Conservation (phyloP, 495 filamentous ascomycete genomes). For the Aspergillus ellipticus region DNA sequence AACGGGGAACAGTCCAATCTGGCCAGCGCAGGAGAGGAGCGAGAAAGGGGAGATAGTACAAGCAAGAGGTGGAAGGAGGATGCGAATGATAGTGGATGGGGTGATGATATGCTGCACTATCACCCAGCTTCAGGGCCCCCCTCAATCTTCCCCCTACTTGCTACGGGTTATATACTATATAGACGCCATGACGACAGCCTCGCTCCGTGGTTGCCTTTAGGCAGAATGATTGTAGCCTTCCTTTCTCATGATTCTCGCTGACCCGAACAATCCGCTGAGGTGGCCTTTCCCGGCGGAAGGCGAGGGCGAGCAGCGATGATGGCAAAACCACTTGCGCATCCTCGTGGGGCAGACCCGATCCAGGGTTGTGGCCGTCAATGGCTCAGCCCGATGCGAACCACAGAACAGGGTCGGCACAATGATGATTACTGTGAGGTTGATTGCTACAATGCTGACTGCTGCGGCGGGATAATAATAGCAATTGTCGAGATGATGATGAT, state of each 20-base stretch:
- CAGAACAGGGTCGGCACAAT: no score
- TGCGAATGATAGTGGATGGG: neutral
- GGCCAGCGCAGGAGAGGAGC: neutral
- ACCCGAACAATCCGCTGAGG: conserved; percentile 9
- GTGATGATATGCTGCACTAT: no score
- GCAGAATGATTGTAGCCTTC: conserved; percentile 16
- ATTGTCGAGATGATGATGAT: neutral
- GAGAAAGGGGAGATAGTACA: neutral
- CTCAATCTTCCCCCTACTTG: neutral
- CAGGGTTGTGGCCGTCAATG: conserved; percentile 15
- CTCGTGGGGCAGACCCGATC: conserved; percentile 28
- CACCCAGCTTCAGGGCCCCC: no score
- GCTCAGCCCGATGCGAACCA: conserved; percentile 15
- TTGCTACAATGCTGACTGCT: neutral
- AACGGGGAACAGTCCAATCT: no score
- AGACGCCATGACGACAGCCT: neutral
- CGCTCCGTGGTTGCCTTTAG: conserved; percentile 16
- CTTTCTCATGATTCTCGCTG: neutral
- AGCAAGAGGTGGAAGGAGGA: no score
- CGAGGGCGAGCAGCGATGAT: conserved; percentile 14
- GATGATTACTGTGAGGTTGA: neutral
- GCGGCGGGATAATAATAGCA: neutral
- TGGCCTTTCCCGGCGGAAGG: conserved; percentile 4
- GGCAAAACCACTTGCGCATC: conserved; percentile 24
- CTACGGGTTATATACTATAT: no score